These are phyloP conservation scores for Ceratocystis papillata DNA, from an alignment of 2,329 filamentous ascomycete species.

Conservation along the genomic window DNA sequence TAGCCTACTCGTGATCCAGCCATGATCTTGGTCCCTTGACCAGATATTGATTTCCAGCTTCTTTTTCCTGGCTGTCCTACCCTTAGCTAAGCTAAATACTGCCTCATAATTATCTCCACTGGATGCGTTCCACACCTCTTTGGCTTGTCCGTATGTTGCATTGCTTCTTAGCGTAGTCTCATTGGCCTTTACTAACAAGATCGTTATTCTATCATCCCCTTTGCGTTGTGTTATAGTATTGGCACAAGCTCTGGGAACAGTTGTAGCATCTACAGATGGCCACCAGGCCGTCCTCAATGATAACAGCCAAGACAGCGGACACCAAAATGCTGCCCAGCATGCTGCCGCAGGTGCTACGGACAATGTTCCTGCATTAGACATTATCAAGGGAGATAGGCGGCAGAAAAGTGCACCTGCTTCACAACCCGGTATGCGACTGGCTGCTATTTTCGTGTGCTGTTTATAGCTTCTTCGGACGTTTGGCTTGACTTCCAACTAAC, in stretches of 20 bases:
- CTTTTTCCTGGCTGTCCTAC: not conserved
- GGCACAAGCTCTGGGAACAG: conserved; percentile 6
- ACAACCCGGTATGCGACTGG: not conserved
- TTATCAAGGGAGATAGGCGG: not conserved
- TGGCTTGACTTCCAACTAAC: not conserved
- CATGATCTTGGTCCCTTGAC: conserved; percentile 10
- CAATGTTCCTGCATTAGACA: not conserved
- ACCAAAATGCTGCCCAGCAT: not conserved
- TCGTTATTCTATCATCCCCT: no score
- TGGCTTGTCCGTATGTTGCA: conserved; percentile 17
- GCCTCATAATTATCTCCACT: not conserved
- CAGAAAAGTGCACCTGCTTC: not conserved
- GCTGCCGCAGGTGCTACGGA: not conserved
- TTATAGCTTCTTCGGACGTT: not conserved
- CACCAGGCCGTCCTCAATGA: conserved; percentile 12
- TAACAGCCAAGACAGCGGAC: not conserved
- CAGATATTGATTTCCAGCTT: not conserved
- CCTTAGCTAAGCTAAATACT: not conserved
- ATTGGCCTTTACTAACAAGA: not conserved
- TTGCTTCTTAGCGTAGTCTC: not conserved
- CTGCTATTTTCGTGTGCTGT: not conserved
- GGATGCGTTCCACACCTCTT: conserved; percentile 16
- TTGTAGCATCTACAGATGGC: not conserved
- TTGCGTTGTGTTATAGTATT: conserved; percentile 1
- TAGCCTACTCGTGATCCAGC: not conserved